A percentile compares a stretch with the other conserved stretches of the same genome.
These are phyloP conservation scores for Rosa multiflora DNA, from an alignment of 306 rosid genomes.

Conservation along the genomic window DNA sequence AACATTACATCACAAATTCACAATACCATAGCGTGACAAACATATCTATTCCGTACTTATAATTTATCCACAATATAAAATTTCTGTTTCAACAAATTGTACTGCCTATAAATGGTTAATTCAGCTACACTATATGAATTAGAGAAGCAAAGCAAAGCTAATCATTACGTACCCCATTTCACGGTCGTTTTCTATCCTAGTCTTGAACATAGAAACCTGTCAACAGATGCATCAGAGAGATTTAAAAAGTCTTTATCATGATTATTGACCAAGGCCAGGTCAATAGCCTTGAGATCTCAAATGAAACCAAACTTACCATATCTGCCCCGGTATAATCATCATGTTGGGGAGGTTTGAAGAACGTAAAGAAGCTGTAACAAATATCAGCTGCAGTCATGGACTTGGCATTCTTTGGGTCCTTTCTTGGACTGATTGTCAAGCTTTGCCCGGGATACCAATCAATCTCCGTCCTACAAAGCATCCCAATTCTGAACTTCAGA, in stretches of 20 bases:
- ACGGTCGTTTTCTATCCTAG: slow-evolving; percentile 60
- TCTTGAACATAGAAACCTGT: slow-evolving; percentile 60
- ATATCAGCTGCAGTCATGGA: slow-evolving; percentile 36
- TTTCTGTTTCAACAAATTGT: not conserved
- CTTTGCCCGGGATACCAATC: slow-evolving; percentile 72
- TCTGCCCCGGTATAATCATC: slow-evolving; percentile 64
- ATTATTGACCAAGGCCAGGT: not conserved
- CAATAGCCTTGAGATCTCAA: slow-evolving; percentile 35
- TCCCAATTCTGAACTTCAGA: slow-evolving; percentile 4
- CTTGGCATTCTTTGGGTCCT: slow-evolving; percentile 59
- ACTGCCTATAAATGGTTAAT: not conserved
- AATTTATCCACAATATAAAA: not conserved
- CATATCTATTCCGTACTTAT: not conserved
- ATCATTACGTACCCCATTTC: slow-evolving; percentile 53
- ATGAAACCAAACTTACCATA: slow-evolving; percentile 33
- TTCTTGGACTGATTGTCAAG: slow-evolving; percentile 70
- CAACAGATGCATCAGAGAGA: not conserved
- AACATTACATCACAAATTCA: no score
- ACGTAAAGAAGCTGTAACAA: slow-evolving; percentile 76
- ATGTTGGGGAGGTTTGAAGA: slow-evolving; percentile 68
- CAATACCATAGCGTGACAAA: no score
- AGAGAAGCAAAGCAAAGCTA: slow-evolving; percentile 6
- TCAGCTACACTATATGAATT: not conserved
- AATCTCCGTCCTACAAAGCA: slow-evolving; percentile 56
- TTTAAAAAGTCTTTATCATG: not conserved